These are phyloP conservation scores for Whalleya microplaca DNA, from an alignment of 2,329 filamentous ascomycete species.

Conservation along the genomic window DNA sequence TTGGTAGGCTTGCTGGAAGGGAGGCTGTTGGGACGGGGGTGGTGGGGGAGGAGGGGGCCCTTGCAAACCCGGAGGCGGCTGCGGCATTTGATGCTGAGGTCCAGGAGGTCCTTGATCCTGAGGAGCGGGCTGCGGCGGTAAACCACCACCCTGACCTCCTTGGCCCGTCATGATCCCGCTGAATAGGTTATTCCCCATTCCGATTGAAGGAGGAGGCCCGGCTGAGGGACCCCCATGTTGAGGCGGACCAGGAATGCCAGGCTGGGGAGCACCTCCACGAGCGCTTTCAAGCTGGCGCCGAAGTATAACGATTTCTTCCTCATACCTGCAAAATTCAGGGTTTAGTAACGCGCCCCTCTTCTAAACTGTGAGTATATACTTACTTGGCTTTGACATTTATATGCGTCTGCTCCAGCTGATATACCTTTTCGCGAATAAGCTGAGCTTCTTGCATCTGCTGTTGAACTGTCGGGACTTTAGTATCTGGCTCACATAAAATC, in stretches of 20 bases:
- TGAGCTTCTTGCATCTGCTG: conserved; percentile 94
- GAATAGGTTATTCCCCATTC: conserved; percentile 90
- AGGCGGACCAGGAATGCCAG: conserved; percentile 67
- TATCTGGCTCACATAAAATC: conserved; percentile 8
- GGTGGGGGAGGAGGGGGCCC: conserved; percentile 62
- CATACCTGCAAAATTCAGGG: conserved; percentile 66
- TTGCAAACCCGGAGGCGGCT: conserved; percentile 71
- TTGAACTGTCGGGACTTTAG: conserved; percentile 64
- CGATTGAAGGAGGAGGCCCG: conserved; percentile 80
- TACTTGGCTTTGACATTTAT: conserved; percentile 90
- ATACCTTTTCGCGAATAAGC: conserved; percentile 90
- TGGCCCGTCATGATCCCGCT: conserved; percentile 94
- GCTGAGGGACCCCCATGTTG: conserved; percentile 74
- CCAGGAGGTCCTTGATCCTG: conserved; percentile 62
- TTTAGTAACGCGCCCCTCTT: conserved; percentile 4
- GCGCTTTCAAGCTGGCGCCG: conserved; percentile 84
- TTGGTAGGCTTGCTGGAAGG: conserved; percentile 72
- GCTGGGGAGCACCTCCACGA: conserved; percentile 63
- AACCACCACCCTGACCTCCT: conserved; percentile 79
- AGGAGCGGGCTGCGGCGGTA: conserved; percentile 70
- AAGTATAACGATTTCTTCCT: conserved; percentile 84
- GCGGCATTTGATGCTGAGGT: conserved; percentile 68
- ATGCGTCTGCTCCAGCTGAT: conserved; percentile 88
- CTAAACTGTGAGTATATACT: conserved; percentile 38
- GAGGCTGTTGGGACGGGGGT: conserved; percentile 66